Conservation (phyloP, 805 yeast species). For the Candida nemodendra region DNA sequence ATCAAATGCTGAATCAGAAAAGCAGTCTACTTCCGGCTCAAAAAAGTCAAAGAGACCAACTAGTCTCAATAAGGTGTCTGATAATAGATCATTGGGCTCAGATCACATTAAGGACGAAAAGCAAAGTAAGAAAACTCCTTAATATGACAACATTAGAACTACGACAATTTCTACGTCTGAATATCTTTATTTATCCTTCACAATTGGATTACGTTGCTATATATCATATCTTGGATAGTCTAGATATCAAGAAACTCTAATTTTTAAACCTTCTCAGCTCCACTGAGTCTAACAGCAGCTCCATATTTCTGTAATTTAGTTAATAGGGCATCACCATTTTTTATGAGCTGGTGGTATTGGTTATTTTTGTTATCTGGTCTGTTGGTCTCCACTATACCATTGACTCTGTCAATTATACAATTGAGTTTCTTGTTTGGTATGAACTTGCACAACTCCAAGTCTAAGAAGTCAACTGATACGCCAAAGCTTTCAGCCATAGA, state of each 20-base stretch:
- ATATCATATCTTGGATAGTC: not conserved
- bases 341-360: slow-evolving; percentile 84
- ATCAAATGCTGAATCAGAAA: not conserved
- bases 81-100: slow-evolving; percentile 12
- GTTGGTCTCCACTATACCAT: slow-evolving; percentile 92
- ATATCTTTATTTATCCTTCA: no score
- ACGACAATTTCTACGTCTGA: no score
- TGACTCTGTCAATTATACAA: slow-evolving; percentile 93
- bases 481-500: slow-evolving; percentile 95
- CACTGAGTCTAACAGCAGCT: slow-evolving; percentile 93
- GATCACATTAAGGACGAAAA: slow-evolving; percentile 8
- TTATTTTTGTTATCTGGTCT: slow-evolving; percentile 95
- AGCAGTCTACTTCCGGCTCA: no score
- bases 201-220: no score
- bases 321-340: slow-evolving; percentile 87
- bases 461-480: slow-evolving; percentile 83
- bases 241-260: not conserved
- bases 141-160: no score
- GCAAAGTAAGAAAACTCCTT: not conserved
- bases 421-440: slow-evolving; percentile 91
- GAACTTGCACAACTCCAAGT: slow-evolving; percentile 81
- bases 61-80: slow-evolving; percentile 12
- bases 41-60: slow-evolving; percentile 15
- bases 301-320: slow-evolving; percentile 96
- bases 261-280: slow-evolving; percentile 66